Base-by-base conservation (phyloP, 2,329 filamentous ascomycete species). In the Pseudopyrenochaeta lycopersici region DNA sequence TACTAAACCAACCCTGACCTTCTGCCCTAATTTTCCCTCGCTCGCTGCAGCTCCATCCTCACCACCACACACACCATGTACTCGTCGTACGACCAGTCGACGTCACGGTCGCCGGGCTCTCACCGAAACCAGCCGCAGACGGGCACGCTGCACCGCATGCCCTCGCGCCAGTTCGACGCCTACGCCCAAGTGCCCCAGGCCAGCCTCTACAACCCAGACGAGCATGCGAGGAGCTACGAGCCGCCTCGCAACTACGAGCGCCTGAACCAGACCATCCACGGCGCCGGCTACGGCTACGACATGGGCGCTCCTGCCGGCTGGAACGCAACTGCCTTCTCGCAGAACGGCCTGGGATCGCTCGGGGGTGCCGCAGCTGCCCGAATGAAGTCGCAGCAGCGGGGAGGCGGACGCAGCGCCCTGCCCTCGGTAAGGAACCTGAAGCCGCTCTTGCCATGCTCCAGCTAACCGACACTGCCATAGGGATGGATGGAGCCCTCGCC, bases 121-220 rank as follows among this genome's bases (percentile, higher is more conserved):
- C 87, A 90, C 73, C 90, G 90, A 56, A 85, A 85, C 65, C 84
- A 84, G 67, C 81, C 81, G 27, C 64, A 72, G 54, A 31, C 49
- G 6, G 81, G 88, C 81, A 81, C 83, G 53, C 80, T 90, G 52
- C 86, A 89, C 70, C 86, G 90, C 64, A 88, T 90, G 72, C 81
- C 87, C 38, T 93, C 92, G 65, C 86, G 91, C 66, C 90, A 90
- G 64, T 91, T 93, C 73, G 92, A 96, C 64, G 82, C 83, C 56
- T 89, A 90, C 71, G 85, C 84, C 56, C 86, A 87, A 51, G 84
- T 91, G 71, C 84, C 87, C 18, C 79, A 81, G 44, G 41, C 38
- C 56, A 86, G 85, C 53, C 81, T 93, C 46, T 96, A 94, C 76
- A 81, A 83, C 14, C 82, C 85, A 46, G 91, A 95, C 48, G 86